Conservation (phyloP, 306 rosid species). For the Gastrolobium villosum region DNA sequence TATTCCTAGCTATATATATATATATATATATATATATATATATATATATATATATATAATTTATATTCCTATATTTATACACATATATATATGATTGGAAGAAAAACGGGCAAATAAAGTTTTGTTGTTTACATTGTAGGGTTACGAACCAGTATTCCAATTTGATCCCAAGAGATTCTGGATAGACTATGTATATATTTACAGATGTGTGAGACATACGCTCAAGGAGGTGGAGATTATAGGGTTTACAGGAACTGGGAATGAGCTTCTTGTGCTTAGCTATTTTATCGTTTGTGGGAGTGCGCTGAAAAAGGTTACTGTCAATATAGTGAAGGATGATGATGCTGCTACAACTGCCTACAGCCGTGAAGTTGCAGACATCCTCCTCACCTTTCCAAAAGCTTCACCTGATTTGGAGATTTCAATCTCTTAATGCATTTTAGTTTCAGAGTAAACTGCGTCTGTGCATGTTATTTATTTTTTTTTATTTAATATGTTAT, state of each 20-base stretch:
- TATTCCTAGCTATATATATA: not conserved
- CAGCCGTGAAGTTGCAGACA: not conserved
- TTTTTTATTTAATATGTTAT: no score
- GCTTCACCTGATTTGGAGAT: constrained; percentile 35
- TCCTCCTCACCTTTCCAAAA: not conserved
- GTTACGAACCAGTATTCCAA: not conserved
- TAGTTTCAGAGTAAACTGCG: no score
- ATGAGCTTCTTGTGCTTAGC: not conserved
- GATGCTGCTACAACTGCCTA: rapidly evolving
- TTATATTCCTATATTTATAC: no score
- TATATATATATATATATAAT: not conserved
- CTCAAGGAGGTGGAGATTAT: constrained; percentile 34
- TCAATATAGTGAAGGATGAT: not conserved
- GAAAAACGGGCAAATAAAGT: not conserved
- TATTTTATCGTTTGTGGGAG: not conserved
- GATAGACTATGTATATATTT: not conserved
- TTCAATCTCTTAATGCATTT: no score
- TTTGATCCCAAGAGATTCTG: not conserved
- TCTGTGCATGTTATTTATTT: no score
- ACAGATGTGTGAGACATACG: constrained; percentile 4
- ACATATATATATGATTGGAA: no score
- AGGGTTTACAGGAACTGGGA: not conserved
- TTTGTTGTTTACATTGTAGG: constrained; percentile 31
- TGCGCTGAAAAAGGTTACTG: not conserved
- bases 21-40: not conserved